Evolutionary conservation across 306 rosid genomes (phyloP).

Genomic region (Sesbania bispinosa): DNA sequence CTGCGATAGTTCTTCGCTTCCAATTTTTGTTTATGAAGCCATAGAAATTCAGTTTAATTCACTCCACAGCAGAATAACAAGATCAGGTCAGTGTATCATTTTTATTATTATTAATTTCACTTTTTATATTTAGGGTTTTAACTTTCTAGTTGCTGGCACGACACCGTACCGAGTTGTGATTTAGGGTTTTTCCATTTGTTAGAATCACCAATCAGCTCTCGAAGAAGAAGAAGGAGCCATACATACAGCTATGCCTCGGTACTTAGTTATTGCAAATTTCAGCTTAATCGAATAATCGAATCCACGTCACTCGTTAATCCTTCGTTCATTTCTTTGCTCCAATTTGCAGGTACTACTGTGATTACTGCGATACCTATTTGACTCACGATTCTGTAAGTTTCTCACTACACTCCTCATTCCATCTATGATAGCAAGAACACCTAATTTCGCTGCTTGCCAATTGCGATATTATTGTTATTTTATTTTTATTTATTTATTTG

Average conservation of each 20-base stretch:
- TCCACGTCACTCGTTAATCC: no score
- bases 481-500: no score
- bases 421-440: not conserved
- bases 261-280: not conserved
- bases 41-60: no score
- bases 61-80: no score
- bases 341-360: conserved; percentile 64
- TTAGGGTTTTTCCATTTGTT: not conserved
- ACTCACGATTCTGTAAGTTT: conserved; percentile 70
- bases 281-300: not conserved
- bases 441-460: no score
- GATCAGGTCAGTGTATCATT: no score
- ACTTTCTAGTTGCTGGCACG: not conserved
- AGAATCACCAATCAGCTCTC: not conserved
- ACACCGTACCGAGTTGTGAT: not conserved
- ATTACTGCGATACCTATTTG: conserved; percentile 74
- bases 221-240: not conserved
- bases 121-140: no score
- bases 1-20: no score
- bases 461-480: no score
- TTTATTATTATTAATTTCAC: no score
- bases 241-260: conserved; percentile 36
- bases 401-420: not conserved
- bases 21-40: no score
- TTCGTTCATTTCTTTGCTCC: not conserved